Evolutionary conservation across 176 grass and related monocot species (phyloP).

Genomic region (Aegilops tauschii): DNA sequence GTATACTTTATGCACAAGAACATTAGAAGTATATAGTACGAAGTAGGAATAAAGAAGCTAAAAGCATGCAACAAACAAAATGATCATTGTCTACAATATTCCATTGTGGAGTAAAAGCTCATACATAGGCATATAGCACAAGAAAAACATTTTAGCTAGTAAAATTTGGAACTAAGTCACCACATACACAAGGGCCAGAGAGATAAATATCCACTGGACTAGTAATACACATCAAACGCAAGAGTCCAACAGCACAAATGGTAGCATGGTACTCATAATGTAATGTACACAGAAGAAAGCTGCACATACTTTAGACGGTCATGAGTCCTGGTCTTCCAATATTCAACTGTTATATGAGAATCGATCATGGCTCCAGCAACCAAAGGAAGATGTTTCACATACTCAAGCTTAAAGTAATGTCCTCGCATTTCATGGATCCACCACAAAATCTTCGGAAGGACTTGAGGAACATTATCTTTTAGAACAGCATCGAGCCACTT

Average conservation of each 20-base stretch:
- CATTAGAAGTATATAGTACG: constrained; percentile 21
- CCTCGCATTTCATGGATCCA: constrained; percentile 99
- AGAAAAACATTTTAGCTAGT: constrained; percentile 22
- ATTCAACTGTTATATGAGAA: constrained; percentile 79
- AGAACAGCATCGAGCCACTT: constrained; percentile 92
- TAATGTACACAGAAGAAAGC: constrained; percentile 12
- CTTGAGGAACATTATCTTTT: constrained; percentile 66
- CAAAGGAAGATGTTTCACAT: constrained; percentile 87
- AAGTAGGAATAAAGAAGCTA: constrained; percentile 12
- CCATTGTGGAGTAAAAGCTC: constrained; percentile 4
- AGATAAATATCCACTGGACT: constrained; percentile 5
- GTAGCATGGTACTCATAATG: constrained; percentile 18
- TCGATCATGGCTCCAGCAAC: constrained; percentile 94
- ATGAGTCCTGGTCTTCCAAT: constrained; percentile 90
- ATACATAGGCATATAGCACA: neutral
- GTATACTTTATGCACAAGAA: constrained; percentile 61
- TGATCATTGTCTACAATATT: constrained; percentile 15
- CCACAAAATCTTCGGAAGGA: constrained; percentile 95
- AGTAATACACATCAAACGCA: neutral
- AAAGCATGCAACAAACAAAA: neutral
- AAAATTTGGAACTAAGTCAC: constrained; percentile 2
- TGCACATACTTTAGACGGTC: constrained; percentile 81
- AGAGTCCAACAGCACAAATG: neutral
- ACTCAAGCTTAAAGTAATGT: constrained; percentile 94
- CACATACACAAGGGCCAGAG: neutral